Conservation (phyloP, 129 eudicot species). For the Tagetes erecta region DNA sequence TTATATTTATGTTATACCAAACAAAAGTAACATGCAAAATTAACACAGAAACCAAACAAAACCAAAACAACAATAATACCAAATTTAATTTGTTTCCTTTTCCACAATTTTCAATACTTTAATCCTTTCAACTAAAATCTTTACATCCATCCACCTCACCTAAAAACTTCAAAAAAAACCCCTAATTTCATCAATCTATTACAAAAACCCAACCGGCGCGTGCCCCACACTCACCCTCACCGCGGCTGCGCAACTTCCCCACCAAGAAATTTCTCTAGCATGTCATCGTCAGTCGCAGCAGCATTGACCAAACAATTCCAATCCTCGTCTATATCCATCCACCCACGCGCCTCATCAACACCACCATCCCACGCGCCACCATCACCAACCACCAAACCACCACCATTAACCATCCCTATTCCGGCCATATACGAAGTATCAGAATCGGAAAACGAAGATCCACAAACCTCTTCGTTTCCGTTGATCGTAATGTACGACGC, state of each 20-base stretch:
- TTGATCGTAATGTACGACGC: conserved; percentile 70
- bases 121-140: neutral
- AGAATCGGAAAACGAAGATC: conserved; percentile 71
- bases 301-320: neutral
- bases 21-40: conserved; percentile 6
- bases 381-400: conserved; percentile 2
- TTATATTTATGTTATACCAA: neutral
- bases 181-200: too few relatives aligned
- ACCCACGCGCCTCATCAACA: conserved; percentile 42
- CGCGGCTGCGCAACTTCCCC: neutral
- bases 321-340: conserved; percentile 7
- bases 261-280: neutral
- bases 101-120: neutral
- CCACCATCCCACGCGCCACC: conserved; percentile 52
- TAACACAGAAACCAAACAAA: neutral
- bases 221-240: neutral
- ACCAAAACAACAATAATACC: too few relatives aligned
- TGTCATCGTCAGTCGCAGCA: neutral
- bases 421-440: conserved; percentile 78
- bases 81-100: neutral
- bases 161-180: neutral
- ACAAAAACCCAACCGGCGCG: neutral
- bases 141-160: neutral
- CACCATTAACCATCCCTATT: conserved; percentile 32
- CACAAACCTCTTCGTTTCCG: conserved; percentile 81